Conservation (phyloP, 768 basidiomycete genomes). For the button mushroom (Agaricus bisporus) region DNA sequence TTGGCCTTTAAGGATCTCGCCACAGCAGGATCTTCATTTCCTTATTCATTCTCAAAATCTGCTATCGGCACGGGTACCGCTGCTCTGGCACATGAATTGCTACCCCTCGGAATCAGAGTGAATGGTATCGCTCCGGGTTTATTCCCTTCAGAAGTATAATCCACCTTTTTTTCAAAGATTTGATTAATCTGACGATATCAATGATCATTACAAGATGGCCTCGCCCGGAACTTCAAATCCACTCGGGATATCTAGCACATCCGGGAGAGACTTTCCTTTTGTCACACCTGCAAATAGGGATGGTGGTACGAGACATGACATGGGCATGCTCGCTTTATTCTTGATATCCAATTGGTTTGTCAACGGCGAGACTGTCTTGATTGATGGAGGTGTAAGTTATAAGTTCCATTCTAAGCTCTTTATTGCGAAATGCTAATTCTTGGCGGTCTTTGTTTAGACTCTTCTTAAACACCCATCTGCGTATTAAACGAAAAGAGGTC, state of each 20-base stretch:
- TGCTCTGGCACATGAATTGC: conserved; percentile 39
- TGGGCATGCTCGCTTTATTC: conserved; percentile 37
- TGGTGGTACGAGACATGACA: conserved; percentile 33
- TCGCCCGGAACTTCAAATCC: conserved; percentile 19
- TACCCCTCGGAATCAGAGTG: conserved; percentile 40
- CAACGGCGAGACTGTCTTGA: conserved; percentile 41
- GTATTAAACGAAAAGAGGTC: conserved; percentile 16
- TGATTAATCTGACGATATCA: neutral
- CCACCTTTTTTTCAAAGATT: neutral
- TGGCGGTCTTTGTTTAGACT: conserved; percentile 17
- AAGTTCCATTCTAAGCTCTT: neutral
- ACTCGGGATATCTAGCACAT: conserved; percentile 18
- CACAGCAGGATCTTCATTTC: conserved; percentile 33
- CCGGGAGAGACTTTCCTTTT: conserved; percentile 20
- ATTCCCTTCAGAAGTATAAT: conserved; percentile 23
- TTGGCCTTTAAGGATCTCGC: conserved; percentile 27
- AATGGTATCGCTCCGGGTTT: conserved; percentile 43
- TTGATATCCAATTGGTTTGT: conserved; percentile 42
- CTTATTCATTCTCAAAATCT: conserved; percentile 43
- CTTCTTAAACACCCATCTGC: conserved; percentile 33
- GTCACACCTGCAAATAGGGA: conserved; percentile 26
- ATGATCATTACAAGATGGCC: conserved; percentile 24
- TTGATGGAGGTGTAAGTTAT: conserved; percentile 41
- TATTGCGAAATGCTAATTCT: neutral
- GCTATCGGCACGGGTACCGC: conserved; percentile 41